Evolutionary conservation across 2,329 filamentous ascomycete species (phyloP).

Genomic region (Trichoderma sp.): DNA sequence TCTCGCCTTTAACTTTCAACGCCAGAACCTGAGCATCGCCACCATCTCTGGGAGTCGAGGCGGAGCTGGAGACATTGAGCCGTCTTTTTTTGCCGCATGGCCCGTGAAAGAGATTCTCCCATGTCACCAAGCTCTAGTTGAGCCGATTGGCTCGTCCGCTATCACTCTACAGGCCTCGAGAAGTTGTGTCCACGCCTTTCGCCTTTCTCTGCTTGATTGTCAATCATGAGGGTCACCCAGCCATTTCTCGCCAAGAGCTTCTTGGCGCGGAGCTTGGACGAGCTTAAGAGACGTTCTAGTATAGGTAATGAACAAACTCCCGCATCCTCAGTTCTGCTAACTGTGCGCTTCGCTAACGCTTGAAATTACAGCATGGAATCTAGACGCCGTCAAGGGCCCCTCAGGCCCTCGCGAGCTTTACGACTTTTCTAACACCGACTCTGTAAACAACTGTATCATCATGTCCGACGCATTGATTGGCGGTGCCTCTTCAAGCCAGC

Average conservation of each 20-base stretch:
- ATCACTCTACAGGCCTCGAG: not conserved
- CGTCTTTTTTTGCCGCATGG: not conserved
- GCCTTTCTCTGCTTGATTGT: conserved; percentile 15
- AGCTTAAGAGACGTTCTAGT: conserved; percentile 59
- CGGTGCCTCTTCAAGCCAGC: conserved; percentile 74
- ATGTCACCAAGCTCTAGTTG: conserved; percentile 36
- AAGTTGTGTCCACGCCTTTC: conserved; percentile 12
- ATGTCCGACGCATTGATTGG: conserved; percentile 89
- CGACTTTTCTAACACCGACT: conserved; percentile 59
- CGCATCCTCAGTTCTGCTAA: not conserved
- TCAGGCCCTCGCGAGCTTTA: conserved; percentile 67
- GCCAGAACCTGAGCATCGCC: not conserved
- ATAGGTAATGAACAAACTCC: conserved; percentile 49
- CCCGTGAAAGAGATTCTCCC: not conserved
- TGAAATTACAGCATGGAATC: conserved; percentile 61
- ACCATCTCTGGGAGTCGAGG: not conserved
- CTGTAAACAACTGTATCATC: conserved; percentile 64
- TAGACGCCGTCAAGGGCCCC: conserved; percentile 70
- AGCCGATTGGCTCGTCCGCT: conserved; percentile 38
- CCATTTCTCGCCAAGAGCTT: conserved; percentile 57
- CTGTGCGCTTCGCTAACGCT: not conserved
- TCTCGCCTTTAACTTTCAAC: conserved; percentile 1
- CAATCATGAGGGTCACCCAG: conserved; percentile 56
- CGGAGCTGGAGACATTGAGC: not conserved
- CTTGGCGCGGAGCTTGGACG: conserved; percentile 61